phyloP scores from a whole-genome alignment of 2,329 filamentous ascomycete genomes.

The Colletotrichum scovillei region DNA sequence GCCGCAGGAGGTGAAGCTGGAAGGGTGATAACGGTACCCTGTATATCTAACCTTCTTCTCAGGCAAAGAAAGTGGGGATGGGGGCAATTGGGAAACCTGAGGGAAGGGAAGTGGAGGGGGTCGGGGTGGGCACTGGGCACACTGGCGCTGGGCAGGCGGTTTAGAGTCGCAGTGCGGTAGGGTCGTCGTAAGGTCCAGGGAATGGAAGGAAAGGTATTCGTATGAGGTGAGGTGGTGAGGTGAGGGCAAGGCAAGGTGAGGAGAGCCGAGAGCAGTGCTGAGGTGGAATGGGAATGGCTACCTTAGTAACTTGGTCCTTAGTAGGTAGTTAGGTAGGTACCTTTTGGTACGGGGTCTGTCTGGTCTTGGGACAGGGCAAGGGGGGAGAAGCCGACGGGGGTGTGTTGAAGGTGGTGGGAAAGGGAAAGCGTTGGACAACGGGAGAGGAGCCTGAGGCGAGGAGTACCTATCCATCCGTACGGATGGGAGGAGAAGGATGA shows the following conservation, averaged over 20 bases:
- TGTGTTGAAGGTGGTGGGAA: constrained; percentile 7
- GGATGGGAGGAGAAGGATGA: background rate
- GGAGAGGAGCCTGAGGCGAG: background rate
- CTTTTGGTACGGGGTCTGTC: background rate
- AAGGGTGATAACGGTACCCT: constrained; percentile 36
- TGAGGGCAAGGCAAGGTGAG: background rate
- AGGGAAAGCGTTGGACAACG: constrained; percentile 6
- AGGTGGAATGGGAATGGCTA: too few relatives aligned
- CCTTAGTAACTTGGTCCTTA: too few relatives aligned
- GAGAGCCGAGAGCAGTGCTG: background rate
- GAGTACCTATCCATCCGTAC: background rate
- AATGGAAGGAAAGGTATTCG: background rate
- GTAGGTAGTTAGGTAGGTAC: background rate
- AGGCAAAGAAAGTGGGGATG: constrained; percentile 35
- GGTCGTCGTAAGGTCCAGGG: constrained; percentile 25
- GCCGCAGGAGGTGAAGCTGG: constrained; percentile 48
- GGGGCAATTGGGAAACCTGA: constrained; percentile 36
- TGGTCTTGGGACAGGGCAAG: constrained; percentile 12
- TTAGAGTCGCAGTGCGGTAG: constrained; percentile 30
- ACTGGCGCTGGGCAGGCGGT: constrained; percentile 20
- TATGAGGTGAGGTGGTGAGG: too few relatives aligned
- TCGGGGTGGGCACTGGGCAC: constrained; percentile 21
- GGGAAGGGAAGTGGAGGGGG: constrained; percentile 36
- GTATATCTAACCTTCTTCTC: constrained; percentile 36
- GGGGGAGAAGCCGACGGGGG: constrained; percentile 7